Percentiles rank a stretch among this genome's conserved stretches.
phyloP scores from a whole-genome alignment of 305 asterid genomes.

The Solanum aculeatissimum region DNA sequence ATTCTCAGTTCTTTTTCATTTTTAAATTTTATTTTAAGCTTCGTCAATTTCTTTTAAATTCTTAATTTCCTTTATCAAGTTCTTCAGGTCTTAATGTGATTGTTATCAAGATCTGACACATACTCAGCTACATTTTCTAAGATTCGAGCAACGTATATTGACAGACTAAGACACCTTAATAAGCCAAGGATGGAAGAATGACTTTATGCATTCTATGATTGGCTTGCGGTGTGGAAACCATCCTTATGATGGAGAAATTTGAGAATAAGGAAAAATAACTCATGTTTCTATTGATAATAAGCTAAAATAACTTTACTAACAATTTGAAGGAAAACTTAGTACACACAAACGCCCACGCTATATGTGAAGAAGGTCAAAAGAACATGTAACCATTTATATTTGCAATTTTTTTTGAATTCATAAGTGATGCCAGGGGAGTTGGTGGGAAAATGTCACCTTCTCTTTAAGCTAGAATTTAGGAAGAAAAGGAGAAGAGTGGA shows the following conservation, averaged over 20 bases:
- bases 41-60: not conserved
- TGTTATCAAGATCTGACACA: not conserved
- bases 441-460: not conserved
- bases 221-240: not conserved
- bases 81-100: not conserved
- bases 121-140: not conserved
- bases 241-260: not conserved
- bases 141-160: not conserved
- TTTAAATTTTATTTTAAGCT: not conserved
- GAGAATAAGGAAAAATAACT: not conserved
- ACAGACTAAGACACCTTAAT: not conserved
- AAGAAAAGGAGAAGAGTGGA: not conserved
- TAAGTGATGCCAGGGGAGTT: not conserved
- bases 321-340: not conserved
- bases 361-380: not conserved
- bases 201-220: not conserved
- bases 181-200: not conserved
- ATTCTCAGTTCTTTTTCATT: not conserved
- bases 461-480: not conserved
- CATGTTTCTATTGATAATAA: not conserved
- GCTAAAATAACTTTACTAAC: not conserved
- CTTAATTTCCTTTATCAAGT: not conserved
- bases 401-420: not conserved
- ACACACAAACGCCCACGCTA: not conserved
- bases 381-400: too few species aligned